Conservation (phyloP, 495 filamentous ascomycete species). For the Penicillium argentinense region DNA sequence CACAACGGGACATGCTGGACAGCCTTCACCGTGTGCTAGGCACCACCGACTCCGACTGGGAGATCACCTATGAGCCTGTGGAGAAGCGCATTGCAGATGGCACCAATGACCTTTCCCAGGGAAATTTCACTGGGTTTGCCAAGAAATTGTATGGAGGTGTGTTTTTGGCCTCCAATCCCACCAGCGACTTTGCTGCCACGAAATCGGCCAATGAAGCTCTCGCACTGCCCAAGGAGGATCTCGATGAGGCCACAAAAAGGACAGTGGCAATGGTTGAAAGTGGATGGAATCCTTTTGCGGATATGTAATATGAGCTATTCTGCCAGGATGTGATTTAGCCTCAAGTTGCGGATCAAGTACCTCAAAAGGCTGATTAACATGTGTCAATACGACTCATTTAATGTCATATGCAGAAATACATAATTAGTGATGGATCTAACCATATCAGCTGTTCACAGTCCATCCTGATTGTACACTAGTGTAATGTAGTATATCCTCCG, state of each 20-base stretch:
- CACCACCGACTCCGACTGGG: conserved; percentile 52
- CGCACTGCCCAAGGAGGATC: conserved; percentile 56
- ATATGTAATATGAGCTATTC: not conserved
- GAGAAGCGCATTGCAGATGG: conserved; percentile 46
- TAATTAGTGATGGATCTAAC: too few relatives aligned
- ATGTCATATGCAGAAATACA: too few relatives aligned
- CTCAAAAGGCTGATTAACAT: too few relatives aligned
- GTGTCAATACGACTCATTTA: too few relatives aligned
- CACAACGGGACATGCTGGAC: conserved; percentile 55
- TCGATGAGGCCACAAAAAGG: conserved; percentile 48
- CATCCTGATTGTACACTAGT: too few relatives aligned
- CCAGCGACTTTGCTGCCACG: conserved; percentile 39
- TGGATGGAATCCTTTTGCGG: conserved; percentile 17
- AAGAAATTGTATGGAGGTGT: conserved; percentile 48
- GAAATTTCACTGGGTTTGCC: conserved; percentile 26
- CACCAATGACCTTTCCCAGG: conserved; percentile 38
- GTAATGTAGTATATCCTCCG: too few relatives aligned
- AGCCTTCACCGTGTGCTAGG: conserved; percentile 53
- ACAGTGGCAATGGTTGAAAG: conserved; percentile 16
- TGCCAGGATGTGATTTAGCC: not conserved
- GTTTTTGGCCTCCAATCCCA: conserved; percentile 44
- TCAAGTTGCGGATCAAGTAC: too few relatives aligned
- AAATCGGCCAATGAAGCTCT: conserved; percentile 47
- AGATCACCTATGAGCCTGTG: conserved; percentile 40
- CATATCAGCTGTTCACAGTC: too few relatives aligned